Conservation (phyloP, 345 rosid species). For the Gossypium arboreum region DNA sequence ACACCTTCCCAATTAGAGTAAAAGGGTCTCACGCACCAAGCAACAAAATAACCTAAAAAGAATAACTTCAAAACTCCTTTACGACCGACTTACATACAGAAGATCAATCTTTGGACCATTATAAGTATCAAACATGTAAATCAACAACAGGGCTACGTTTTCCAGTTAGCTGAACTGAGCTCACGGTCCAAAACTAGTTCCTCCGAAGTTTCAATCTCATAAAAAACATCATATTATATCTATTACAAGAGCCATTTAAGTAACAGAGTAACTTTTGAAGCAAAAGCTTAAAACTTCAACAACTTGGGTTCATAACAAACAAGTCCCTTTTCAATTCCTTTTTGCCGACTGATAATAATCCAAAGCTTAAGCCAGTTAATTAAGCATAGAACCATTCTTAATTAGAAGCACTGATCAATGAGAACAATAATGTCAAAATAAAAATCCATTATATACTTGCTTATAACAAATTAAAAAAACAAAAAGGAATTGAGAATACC, state of each 20-base stretch:
- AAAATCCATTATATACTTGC: background rate
- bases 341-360: background rate
- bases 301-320: background rate
- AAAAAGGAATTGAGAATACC: conserved; percentile 39
- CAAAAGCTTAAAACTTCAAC: background rate
- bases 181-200: conserved; percentile 1
- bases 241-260: background rate
- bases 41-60: background rate
- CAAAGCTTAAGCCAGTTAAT: background rate
- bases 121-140: background rate
- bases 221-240: background rate
- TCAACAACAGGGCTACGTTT: background rate
- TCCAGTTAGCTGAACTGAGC: background rate
- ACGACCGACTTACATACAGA: too few relatives aligned
- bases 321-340: background rate
- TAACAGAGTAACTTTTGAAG: background rate
- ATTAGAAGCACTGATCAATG: background rate
- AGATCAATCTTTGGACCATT: background rate
- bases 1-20: background rate
- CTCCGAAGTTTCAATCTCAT: background rate
- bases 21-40: background rate
- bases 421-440: background rate
- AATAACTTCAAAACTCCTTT: background rate
- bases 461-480: background rate
- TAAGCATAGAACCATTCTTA: background rate